Base-by-base conservation (phyloP, 2,329 filamentous ascomycete genomes). In the Trichoderma harzianum region DNA sequence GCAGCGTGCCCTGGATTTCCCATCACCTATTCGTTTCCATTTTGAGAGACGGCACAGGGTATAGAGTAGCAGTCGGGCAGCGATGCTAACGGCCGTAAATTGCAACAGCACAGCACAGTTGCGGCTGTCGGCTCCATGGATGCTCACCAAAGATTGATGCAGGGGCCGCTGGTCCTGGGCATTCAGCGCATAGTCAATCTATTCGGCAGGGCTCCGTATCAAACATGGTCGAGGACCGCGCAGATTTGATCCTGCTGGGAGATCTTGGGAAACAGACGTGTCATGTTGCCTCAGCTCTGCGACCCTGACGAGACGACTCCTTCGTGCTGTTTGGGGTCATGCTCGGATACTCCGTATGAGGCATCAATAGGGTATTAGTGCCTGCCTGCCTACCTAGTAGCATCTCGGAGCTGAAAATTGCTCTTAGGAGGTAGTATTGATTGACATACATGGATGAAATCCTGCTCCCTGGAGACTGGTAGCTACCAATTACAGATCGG, bases 221-320 rank as follows among this genome's bases (percentile, higher is more conserved):
- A 64, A n/a, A n/a, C 16, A 69, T 62, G 3, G 34, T 21, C 21
- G 16, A 60, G 28, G n/a, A 26, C 67, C 1, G 39, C 57, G 34
- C 67, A 62, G 66, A 69, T 63, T 61, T 60, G 55, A 69, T 61
- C 66, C 16, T 24, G 26, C 55, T 69, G 26, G 36, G 36, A 53
- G 61, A 66, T 60, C 51, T 21, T 21, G 39, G 36, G 28, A 60
- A 60, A 62, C 5, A 34, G 61, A 65, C 62, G n/a, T 66, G 24
- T 71, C 69, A 71, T 65, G 51, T 66, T 36, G 58, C 58, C 58
- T 32, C 34, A 60, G 16, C 47, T 18, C 5, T 32, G 43, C 58
- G 36, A 24, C 30, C 32, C 51, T 26, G 26, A 61, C 21, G 66
- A 69, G 57, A 69, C 36, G 62, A 61, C 66, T 69, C 55, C 66